Conservation (phyloP, 305 asterid genomes). For the Caryopteris hybrid region DNA sequence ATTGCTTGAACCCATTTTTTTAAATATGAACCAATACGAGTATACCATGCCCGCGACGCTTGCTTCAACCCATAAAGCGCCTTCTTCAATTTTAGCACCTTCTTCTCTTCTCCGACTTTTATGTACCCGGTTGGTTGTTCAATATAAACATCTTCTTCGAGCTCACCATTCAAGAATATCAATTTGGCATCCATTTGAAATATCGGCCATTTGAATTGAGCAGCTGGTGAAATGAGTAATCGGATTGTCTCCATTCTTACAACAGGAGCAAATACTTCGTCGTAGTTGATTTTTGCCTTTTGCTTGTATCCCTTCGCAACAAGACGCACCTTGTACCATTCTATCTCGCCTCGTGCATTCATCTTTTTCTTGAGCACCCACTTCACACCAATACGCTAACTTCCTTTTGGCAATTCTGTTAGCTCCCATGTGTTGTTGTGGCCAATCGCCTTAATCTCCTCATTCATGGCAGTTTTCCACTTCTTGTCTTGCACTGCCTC, state of each 20-base stretch:
- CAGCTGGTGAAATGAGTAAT: not conserved
- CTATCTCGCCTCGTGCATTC: not conserved
- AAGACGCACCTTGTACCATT: not conserved
- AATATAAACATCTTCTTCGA: no score
- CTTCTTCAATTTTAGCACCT: no score
- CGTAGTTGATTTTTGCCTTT: not conserved
- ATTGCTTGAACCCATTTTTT: not conserved
- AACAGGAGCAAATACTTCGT: no score
- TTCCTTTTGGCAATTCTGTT: not conserved
- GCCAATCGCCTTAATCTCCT: not conserved
- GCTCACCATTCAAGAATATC: not conserved
- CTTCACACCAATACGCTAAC: not conserved
- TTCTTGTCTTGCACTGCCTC: no score
- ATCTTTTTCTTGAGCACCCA: no score
- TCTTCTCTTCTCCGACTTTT: no score
- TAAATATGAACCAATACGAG: not conserved
- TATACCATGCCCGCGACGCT: not conserved
- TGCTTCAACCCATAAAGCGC: no score
- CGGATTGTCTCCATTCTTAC: not conserved
- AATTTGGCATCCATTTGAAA: not conserved
- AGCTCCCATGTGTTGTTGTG: not conserved
- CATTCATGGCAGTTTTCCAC: no score
- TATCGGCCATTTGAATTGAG: not conserved
- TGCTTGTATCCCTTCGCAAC: slow-evolving; percentile 8
- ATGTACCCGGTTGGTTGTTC: no score